Evolutionary conservation across 1,284 basidiomycete species (phyloP), one percentile per base, ranked within the genome.

Genomic region (Sanguinoderma infundibulare): DNA sequence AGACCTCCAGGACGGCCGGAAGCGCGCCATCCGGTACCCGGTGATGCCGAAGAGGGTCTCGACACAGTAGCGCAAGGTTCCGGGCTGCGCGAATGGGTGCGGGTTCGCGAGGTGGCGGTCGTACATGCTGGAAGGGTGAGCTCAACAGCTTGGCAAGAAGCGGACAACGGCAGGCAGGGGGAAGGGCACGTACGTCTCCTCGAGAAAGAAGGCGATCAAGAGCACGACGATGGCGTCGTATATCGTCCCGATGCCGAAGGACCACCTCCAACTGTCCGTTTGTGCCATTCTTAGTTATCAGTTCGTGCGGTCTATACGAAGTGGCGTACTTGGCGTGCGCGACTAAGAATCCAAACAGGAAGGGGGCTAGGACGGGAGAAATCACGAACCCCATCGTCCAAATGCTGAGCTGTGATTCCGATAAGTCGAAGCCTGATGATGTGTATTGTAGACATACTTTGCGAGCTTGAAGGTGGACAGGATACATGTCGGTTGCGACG

Each of bases 301-400:
- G 6, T 4, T n/a, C 32, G 2, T 30, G 22, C 22, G 30, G 17
- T 20, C 15, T 6, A 2, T 22, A 2, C 22, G 36, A 17, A 39
- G 2, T 15, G 1, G 67, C 74, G 1, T 55, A 82, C 83, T 73
- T 81, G 52, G 79, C 77, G 3, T 84, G 78, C 2, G 87, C 87
- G 34, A 87, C 85, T 6, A 91, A 76, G 70, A 89, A 91, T 1
- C 89, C 89, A 65, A 90, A 87, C 1, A 79, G 75, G 66, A 90
- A 90, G 0, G 90, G 89, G 0, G 86, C 87, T 28, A 89, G 62
- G 74, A 89, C 89, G 0, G 88, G 84, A 5, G 83, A 81, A 14
- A 83, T 74, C 69, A 90, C 80, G 72, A 90, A 88, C 0, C 87
- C 89, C 77, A 86, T 83, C 0, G 87, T 87, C 88, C 88, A 90